Conservation (phyloP, 2,329 filamentous ascomycete species). For the Colletotrichum graminicola region DNA sequence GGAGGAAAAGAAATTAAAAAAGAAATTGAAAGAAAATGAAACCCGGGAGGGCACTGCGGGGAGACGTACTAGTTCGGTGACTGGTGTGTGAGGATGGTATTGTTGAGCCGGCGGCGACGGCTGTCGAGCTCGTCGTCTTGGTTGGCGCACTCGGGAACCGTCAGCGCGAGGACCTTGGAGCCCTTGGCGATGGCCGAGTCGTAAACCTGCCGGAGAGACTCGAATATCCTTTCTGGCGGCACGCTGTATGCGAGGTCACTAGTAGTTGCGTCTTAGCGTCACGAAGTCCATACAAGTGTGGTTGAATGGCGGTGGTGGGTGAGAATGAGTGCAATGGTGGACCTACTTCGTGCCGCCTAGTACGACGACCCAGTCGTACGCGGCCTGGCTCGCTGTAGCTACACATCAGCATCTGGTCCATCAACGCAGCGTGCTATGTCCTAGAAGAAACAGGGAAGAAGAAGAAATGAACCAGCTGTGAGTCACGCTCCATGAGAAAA, state of each 20-base stretch:
- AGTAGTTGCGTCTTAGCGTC: constrained; percentile 2
- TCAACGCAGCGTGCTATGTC: background rate
- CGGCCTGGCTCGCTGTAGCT: constrained; percentile 38
- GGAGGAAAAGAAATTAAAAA: background rate
- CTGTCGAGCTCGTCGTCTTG: constrained; percentile 48
- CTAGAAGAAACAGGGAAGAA: background rate
- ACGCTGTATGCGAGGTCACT: constrained; percentile 64
- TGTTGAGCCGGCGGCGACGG: constrained; percentile 63
- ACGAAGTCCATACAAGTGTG: background rate
- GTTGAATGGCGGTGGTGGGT: background rate
- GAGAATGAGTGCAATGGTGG: background rate
- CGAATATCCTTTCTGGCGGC: constrained; percentile 58
- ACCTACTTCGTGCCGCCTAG: constrained; percentile 73
- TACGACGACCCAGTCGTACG: constrained; percentile 72
- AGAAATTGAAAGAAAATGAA: background rate
- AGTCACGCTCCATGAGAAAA: background rate
- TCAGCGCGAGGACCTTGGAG: constrained; percentile 72
- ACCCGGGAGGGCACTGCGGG: background rate
- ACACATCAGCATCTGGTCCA: constrained; percentile 20
- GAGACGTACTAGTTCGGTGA: constrained; percentile 64
- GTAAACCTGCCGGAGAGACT: constrained; percentile 64
- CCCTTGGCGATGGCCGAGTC: constrained; percentile 61
- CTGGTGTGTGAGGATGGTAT: constrained; percentile 62
- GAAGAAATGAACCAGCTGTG: background rate
- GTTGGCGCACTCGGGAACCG: constrained; percentile 66